Evolutionary conservation across 2,329 filamentous ascomycete species (phyloP).

Genomic region (Trichoderma koningiopsis): DNA sequence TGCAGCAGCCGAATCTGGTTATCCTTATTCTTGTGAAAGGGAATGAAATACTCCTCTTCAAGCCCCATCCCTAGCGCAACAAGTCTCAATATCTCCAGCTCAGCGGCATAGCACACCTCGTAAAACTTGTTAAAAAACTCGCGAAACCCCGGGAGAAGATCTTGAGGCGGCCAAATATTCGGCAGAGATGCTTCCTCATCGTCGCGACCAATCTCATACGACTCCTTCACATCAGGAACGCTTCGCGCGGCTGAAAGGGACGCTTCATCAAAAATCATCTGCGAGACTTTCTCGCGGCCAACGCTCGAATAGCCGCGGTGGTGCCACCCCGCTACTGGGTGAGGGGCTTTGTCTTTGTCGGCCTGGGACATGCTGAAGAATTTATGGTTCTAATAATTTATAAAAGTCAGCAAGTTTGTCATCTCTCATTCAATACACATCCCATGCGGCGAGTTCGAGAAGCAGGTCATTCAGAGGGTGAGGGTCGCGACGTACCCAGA

Average conservation of each 20-base stretch:
- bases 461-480: neutral
- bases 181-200: slow-evolving; percentile 30
- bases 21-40: slow-evolving; percentile 55
- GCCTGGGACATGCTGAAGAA: slow-evolving; percentile 38
- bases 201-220: slow-evolving; percentile 43
- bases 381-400: slow-evolving; percentile 28
- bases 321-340: slow-evolving; percentile 36
- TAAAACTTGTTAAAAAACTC: slow-evolving; percentile 59
- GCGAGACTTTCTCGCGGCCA: slow-evolving; percentile 38
- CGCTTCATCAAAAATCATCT: slow-evolving; percentile 37
- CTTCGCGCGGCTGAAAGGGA: slow-evolving; percentile 32
- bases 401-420: neutral
- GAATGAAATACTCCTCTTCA: slow-evolving; percentile 69
- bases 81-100: slow-evolving; percentile 73
- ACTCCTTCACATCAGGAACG: slow-evolving; percentile 44
- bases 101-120: slow-evolving; percentile 67
- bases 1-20: slow-evolving; percentile 62
- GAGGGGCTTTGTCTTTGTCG: slow-evolving; percentile 37
- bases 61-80: slow-evolving; percentile 74
- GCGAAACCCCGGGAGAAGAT: slow-evolving; percentile 30
- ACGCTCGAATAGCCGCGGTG: slow-evolving; percentile 40
- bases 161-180: slow-evolving; percentile 32
- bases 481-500: slow-evolving; percentile 33
- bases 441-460: neutral
- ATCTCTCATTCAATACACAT: too few relatives aligned